phyloP scores from a whole-genome alignment of 495 filamentous ascomycete species.

The Penicillium lividum region DNA sequence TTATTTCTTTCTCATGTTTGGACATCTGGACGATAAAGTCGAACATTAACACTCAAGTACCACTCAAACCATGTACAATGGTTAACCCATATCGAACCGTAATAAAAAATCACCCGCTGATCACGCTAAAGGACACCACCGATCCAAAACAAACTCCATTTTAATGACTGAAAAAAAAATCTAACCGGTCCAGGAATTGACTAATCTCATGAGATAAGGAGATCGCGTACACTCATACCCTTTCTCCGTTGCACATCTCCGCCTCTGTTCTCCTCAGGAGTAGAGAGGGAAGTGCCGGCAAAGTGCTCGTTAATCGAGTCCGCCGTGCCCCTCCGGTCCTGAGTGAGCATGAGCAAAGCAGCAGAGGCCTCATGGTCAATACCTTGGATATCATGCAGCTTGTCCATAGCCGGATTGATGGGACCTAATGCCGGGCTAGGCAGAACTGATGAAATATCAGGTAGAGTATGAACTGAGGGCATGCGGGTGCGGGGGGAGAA shows the following conservation, averaged over 20 bases:
- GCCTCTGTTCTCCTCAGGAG: conserved; percentile 6
- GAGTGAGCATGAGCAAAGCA: conserved; percentile 77
- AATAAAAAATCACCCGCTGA: neutral
- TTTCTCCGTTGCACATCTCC: conserved; percentile 29
- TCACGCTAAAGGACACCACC: neutral
- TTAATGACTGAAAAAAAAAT: neutral
- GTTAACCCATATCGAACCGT: too few species aligned
- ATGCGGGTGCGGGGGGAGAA: conserved; percentile 41
- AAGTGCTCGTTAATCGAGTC: conserved; percentile 36
- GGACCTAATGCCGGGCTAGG: conserved; percentile 47
- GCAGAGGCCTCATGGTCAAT: conserved; percentile 79
- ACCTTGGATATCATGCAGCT: conserved; percentile 35
- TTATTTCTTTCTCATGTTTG: neutral
- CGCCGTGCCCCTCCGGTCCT: conserved; percentile 56
- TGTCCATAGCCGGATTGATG: conserved; percentile 25
- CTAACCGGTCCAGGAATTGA: neutral
- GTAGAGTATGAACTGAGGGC: conserved; percentile 28
- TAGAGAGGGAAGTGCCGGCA: conserved; percentile 15
- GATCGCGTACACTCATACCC: conserved; percentile 79
- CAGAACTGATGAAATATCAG: conserved; percentile 38
- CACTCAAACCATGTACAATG: neutral
- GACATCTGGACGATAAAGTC: neutral
- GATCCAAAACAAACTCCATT: neutral
- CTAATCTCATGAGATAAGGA: conserved; percentile 59
- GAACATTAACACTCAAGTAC: too few species aligned